Evolutionary conservation across 2,329 filamentous ascomycete genomes (phyloP), one percentile per base, ranked within the genome.

Genomic region (Ophiosphaerella herpotricha): DNA sequence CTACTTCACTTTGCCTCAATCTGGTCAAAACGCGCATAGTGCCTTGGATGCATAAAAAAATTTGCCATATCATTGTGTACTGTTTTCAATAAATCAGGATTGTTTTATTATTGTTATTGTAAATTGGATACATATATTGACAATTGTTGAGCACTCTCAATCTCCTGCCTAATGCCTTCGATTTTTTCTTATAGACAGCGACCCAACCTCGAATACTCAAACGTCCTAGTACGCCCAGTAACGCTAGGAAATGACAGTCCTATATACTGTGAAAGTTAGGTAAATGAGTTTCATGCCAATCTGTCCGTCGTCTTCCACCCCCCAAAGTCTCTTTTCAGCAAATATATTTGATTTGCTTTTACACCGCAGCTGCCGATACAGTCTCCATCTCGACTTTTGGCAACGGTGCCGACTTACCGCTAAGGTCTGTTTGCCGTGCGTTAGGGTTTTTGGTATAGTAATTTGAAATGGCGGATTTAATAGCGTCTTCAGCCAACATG

Each of bases 391-490:
- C 82, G 52, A 85, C 79, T 74, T 83, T 83, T 40, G 89, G 85
- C 67, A 92, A 80, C 63, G 85, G 80, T 43, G 85, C 82, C 46
- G 80, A 84, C 23, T 88, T 92, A 61, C 90, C 90, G 47, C 87
- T 86, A 9, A 96, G 82, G 70, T 92, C 85, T 34, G 91, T 95
- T 49, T 80, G 70, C 66, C 84, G 83, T 32, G 85, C 85, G 55
- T 88, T 85, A 51, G 90, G 90, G 78, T 95, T 94, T 82, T 95
- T 94, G 70, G 85, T 89, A 79, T 93, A 90, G 80, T 94, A 96
- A 75, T 96, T 90, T 57, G 85, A 87, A 70, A 96, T 94, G 61
- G 91, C 91, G 33, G 89, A 91, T 77, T 94, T 94, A 82, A 96
- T 95, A 57, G 90, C 91, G 70, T 96, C 90, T 74, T 95, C 91